Percentiles rank a stretch among this genome's conserved stretches.
Evolutionary conservation across 768 basidiomycete species (phyloP).

Genomic region (Tubosaeta sp.): DNA sequence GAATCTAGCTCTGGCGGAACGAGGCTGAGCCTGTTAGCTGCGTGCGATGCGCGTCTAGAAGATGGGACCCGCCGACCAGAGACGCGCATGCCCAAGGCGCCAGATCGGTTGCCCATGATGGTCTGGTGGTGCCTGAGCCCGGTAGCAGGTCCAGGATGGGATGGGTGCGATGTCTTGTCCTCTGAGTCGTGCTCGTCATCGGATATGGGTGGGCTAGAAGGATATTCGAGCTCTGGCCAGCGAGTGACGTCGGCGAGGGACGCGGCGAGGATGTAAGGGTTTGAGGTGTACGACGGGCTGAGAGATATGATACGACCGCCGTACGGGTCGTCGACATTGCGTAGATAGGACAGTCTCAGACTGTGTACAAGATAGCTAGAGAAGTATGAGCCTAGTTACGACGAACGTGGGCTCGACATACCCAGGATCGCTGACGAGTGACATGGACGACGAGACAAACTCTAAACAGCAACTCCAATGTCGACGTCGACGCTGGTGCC

Average conservation of each 20-base stretch:
- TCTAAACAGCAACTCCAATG: background rate
- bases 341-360: conserved; percentile 82
- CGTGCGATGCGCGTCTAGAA: conserved; percentile 44
- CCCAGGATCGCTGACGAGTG: conserved; percentile 63
- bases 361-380: conserved; percentile 74
- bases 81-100: conserved; percentile 75
- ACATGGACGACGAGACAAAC: conserved; percentile 36
- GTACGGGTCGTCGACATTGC: conserved; percentile 83
- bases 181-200: conserved; percentile 60
- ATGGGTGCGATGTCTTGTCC: conserved; percentile 7
- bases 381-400: background rate
- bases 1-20: conserved; percentile 9
- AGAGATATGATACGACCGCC: conserved; percentile 77
- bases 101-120: conserved; percentile 72
- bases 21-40: conserved; percentile 2
- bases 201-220: conserved; percentile 66
- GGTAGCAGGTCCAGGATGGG: conserved; percentile 29
- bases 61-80: conserved; percentile 55
- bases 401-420: conserved; percentile 23
- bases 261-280: conserved; percentile 78
- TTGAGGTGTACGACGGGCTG: conserved; percentile 70
- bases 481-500: conserved; percentile 30
- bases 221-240: conserved; percentile 81
- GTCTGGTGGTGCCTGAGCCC: conserved; percentile 82
- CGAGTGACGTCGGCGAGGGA: conserved; percentile 72